phyloP scores from a whole-genome alignment of 352 stramenopile genomes.

The Phytophthora capsici region DNA sequence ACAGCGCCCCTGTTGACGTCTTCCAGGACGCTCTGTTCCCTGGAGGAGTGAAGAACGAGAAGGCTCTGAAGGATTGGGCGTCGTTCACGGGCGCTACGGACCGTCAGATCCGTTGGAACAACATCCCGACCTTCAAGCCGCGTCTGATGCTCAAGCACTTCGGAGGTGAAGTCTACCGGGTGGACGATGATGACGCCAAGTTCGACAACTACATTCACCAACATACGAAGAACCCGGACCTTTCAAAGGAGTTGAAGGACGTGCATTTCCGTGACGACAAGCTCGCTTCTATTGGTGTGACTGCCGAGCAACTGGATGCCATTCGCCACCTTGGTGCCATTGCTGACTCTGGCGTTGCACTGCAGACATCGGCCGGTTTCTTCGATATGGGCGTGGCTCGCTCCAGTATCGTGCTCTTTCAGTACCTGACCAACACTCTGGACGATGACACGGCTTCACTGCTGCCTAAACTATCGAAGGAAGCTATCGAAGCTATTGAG shows the following conservation, averaged over 20 bases:
- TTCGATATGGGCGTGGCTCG: constrained; percentile 81
- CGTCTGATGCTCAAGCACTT: constrained; percentile 89
- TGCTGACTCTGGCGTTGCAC: constrained; percentile 68
- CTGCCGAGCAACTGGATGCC: constrained; percentile 56
- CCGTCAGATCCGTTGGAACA: constrained; percentile 73
- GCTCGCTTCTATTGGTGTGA: constrained; percentile 49
- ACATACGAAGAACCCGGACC: constrained; percentile 68
- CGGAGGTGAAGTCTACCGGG: constrained; percentile 82
- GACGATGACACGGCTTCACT: constrained; percentile 61
- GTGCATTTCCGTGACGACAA: constrained; percentile 74
- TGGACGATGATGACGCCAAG: constrained; percentile 73
- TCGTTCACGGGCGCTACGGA: constrained; percentile 83
- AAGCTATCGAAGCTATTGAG: constrained; percentile 32
- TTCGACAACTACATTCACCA: constrained; percentile 69
- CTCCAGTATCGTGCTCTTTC: constrained; percentile 76
- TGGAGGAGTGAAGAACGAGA: constrained; percentile 78
- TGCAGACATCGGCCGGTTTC: constrained; percentile 76
- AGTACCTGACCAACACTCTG: constrained; percentile 84
- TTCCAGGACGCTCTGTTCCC: constrained; percentile 80
- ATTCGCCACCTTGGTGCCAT: constrained; percentile 66
- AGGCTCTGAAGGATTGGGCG: constrained; percentile 65
- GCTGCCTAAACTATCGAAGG: constrained; percentile 56
- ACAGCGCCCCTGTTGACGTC: constrained; percentile 71
- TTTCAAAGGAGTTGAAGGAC: constrained; percentile 53
- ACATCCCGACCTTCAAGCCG: constrained; percentile 77